These are phyloP conservation scores for Acacia confusa DNA, from an alignment of 306 rosid species.

Conservation along the genomic window DNA sequence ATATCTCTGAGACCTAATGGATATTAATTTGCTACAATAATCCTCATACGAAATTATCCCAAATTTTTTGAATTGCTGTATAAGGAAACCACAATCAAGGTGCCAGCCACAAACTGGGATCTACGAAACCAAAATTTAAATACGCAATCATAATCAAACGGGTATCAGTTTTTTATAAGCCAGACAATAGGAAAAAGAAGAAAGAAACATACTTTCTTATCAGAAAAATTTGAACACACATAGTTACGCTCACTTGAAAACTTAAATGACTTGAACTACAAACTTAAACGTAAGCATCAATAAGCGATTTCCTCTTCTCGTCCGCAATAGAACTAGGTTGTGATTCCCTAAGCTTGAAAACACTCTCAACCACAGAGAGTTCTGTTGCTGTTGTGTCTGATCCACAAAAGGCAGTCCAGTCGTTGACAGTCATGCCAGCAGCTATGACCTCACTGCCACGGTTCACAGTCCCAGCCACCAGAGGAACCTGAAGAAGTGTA, in stretches of 20 bases:
- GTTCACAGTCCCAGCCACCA: constrained; percentile 89
- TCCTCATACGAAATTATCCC: no score
- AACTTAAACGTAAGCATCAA: constrained; percentile 69
- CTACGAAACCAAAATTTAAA: neutral
- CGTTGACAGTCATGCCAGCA: constrained; percentile 85
- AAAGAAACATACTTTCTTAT: neutral
- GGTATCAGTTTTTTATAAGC: neutral
- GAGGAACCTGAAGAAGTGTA: constrained; percentile 92
- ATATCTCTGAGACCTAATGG: no score
- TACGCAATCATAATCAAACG: no score
- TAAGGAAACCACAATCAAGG: neutral
- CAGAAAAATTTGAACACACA: neutral
- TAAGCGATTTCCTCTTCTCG: constrained; percentile 87
- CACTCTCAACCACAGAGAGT: constrained; percentile 84
- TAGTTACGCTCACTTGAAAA: neutral
- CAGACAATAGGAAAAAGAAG: neutral
- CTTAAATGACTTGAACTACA: neutral
- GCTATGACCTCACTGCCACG: constrained; percentile 89
- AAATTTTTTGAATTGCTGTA: no score
- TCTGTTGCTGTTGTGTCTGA: constrained; percentile 95
- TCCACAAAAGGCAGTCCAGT: constrained; percentile 96
- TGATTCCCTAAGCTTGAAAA: constrained; percentile 88
- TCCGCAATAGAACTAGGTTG: constrained; percentile 81
- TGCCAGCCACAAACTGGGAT: neutral
- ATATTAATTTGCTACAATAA: no score